A percentile compares a stretch with the other conserved stretches of the same genome.
phyloP scores from a whole-genome alignment of 129 eudicot species.

The Helichrysum umbraculigerum region DNA sequence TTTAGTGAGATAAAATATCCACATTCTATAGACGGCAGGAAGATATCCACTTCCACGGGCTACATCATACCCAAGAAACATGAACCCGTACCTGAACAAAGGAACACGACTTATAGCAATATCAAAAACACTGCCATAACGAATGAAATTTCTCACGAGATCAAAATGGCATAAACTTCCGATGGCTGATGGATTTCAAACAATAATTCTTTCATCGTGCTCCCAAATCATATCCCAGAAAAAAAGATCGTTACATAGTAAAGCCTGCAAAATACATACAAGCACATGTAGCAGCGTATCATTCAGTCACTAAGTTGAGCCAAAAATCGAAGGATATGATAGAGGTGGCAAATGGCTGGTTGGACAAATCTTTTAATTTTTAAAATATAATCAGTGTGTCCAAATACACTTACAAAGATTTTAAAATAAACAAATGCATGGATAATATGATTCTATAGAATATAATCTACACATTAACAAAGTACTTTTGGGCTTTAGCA shows the following conservation, averaged over 20 bases:
- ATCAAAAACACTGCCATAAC: not conserved
- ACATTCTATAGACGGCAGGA: not conserved
- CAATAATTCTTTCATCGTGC: not conserved
- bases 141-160: not conserved
- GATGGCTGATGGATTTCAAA: not conserved
- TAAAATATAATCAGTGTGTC: no score
- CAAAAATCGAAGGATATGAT: no score
- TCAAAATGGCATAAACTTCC: not conserved
- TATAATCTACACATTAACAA: not conserved
- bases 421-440: no score
- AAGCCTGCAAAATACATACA: not conserved
- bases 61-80: not conserved
- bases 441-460: no score
- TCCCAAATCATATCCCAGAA: not conserved
- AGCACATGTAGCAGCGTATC: no score
- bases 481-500: no score
- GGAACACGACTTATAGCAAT: not conserved
- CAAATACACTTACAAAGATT: no score
- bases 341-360: no score
- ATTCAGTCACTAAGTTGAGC: not conserved
- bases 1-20: not conserved
- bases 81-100: not conserved
- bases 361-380: no score
- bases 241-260: not conserved
- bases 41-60: not conserved